Conservation (phyloP, 2,329 filamentous ascomycete species). For the Verticillium nubilum region DNA sequence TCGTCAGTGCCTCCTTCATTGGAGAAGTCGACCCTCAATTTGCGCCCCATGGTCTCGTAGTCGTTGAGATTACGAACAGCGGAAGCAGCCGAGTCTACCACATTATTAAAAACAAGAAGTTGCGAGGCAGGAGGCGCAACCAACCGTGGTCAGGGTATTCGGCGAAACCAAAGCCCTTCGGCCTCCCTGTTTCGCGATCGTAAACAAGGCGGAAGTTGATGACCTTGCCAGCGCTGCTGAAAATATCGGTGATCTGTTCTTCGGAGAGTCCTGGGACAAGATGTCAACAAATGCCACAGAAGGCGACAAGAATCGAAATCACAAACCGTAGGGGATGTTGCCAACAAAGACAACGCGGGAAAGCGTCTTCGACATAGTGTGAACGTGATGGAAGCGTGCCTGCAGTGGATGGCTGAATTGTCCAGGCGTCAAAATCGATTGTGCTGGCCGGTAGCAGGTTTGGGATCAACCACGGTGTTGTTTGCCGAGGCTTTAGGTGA, state of each 20-base stretch:
- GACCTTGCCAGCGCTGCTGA: slow-evolving; percentile 84
- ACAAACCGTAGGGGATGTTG: slow-evolving; percentile 74
- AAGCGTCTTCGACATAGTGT: slow-evolving; percentile 67
- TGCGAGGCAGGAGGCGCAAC: slow-evolving; percentile 5
- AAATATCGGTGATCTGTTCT: slow-evolving; percentile 92
- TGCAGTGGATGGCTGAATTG: not conserved
- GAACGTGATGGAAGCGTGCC: not conserved
- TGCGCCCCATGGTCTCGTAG: slow-evolving; percentile 90
- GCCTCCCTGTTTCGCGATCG: slow-evolving; percentile 88
- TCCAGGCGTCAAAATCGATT: not conserved
- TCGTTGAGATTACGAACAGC: slow-evolving; percentile 95
- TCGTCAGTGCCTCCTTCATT: slow-evolving; percentile 79
- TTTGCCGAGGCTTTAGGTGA: not conserved
- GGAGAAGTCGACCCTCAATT: slow-evolving; percentile 91
- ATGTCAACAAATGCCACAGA: not conserved
- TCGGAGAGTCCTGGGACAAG: slow-evolving; percentile 74
- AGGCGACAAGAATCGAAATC: no score
- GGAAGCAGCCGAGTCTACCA: slow-evolving; percentile 71
- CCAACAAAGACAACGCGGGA: slow-evolving; percentile 80
- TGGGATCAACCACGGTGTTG: not conserved
- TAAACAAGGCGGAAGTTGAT: slow-evolving; percentile 90
- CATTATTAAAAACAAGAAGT: not conserved
- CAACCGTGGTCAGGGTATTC: slow-evolving; percentile 88
- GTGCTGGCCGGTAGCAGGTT: not conserved
- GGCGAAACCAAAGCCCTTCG: slow-evolving; percentile 95